Conservation (phyloP, 225 moss, liverwort and hornwort genomes). For the Neckera pumila region DNA sequence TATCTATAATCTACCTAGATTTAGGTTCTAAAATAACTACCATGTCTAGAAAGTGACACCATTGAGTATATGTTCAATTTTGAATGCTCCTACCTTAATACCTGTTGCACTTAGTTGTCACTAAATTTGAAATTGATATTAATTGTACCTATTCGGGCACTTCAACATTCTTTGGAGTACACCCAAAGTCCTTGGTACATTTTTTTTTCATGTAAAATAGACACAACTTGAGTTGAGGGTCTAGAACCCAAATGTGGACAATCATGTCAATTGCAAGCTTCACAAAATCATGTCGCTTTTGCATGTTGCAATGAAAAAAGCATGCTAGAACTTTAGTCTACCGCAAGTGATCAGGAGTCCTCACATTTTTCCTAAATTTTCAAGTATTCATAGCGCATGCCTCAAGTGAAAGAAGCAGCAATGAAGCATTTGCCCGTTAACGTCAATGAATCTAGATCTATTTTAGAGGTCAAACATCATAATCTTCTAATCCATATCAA, state of each 20-base stretch:
- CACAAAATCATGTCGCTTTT: background rate
- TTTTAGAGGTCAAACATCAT: background rate
- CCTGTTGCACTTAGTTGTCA: background rate
- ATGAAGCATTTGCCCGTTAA: rapidly evolving
- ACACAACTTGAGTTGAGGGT: rapidly evolving
- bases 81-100: no score
- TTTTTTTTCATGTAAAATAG: background rate
- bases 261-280: background rate
- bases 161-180: background rate
- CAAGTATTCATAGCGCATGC: rapidly evolving
- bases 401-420: rapidly evolving
- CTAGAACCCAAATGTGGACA: rapidly evolving
- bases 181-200: rapidly evolving
- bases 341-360: no score
- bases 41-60: no score
- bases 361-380: background rate
- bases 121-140: rapidly evolving
- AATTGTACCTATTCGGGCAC: background rate
- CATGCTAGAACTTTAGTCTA: rapidly evolving
- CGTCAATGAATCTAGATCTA: background rate
- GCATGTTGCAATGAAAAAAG: background rate
- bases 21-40: no score
- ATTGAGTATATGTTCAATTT: no score
- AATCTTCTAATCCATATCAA: no score
- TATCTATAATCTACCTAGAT: no score